A percentile compares a stretch with the other conserved stretches of the same genome.
These are phyloP conservation scores for Scheffersomyces segobiensis DNA, from an alignment of 1,139 yeast species.

Conservation along the genomic window DNA sequence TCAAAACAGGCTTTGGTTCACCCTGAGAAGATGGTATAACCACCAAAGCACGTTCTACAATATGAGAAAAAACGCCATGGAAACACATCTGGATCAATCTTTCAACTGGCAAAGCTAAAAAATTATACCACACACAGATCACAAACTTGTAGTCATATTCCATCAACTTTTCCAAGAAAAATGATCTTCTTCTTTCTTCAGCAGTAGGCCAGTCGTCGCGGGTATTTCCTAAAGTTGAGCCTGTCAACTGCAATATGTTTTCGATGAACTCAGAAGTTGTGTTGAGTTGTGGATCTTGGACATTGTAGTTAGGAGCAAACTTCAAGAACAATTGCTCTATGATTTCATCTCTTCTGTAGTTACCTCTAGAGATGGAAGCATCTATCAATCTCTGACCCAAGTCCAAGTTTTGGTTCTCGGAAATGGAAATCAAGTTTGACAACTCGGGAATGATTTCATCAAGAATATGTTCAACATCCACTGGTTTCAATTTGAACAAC, in stretches of 20 bases:
- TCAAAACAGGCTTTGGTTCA: constrained; percentile 52
- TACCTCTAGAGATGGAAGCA: constrained; percentile 59
- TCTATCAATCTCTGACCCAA: constrained; percentile 69
- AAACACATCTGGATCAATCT: constrained; percentile 69
- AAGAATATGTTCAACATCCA: constrained; percentile 61
- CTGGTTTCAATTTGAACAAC: constrained; percentile 58
- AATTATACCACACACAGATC: constrained; percentile 57
- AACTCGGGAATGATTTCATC: constrained; percentile 71
- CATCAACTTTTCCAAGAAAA: constrained; percentile 71
- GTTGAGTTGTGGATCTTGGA: constrained; percentile 30
- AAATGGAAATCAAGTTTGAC: constrained; percentile 54
- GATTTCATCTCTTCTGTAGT: constrained; percentile 67
- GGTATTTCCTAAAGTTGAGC: constrained; percentile 78
- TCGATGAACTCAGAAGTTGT: constrained; percentile 58
- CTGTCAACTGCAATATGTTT: constrained; percentile 60
- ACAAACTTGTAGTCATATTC: constrained; percentile 64
- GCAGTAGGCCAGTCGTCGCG: constrained; percentile 91
- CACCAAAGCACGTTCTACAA: constrained; percentile 62
- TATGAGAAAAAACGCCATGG: constrained; percentile 90
- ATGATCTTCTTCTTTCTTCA: constrained; percentile 78
- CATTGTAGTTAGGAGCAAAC: constrained; percentile 52
- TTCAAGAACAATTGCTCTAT: constrained; percentile 59
- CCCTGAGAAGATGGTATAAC: constrained; percentile 28
- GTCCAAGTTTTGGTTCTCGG: constrained; percentile 60
- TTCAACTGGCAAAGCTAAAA: constrained; percentile 59